Base-by-base conservation (phyloP, 257 asterid genomes). In the Lantana camara region DNA sequence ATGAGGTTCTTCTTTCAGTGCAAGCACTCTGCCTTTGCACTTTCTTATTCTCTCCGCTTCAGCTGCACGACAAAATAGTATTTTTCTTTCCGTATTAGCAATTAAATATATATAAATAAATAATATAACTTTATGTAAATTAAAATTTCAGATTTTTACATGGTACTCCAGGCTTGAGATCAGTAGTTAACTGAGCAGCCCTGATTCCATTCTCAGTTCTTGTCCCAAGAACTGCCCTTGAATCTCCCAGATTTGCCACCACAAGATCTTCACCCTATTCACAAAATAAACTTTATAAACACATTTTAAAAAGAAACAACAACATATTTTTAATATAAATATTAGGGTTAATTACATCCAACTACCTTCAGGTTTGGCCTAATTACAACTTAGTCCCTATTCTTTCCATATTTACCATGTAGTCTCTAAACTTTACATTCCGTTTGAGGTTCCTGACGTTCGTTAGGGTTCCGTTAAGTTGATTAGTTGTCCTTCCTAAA, bases 181-280 rank as follows among this genome's bases (percentile, higher is more conserved):
- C 96, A 52, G 89, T 86, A 24, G 98, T 84, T 59, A 91, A 74
- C 30, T 89, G 96, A 62, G 72, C 56, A 8, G 96, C 79, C 70
- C 60, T 63, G 63, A 81, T 69, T 40, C 86, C 93, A 17, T 74
- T 62, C 50, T 76, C 72, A 8, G 71, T 70, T 54, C 78, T 82
- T 20, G 86, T 87, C 41, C 95, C 98, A 4, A 92, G 58, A 72
- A 92, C 66, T 2, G 84, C 96, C 70, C 98, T 46, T 4, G 98
- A 86, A 69, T 92, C 98, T 1, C 98, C 97, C 61, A 92, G 91
- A 80, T 92, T 92, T 9, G 93, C 93, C 4, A 92, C 52, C 17
- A 87, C 58, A 21, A 92, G 82, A 67, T 86, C 77, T 37, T 78
- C 85, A 22, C 86, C 96, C 98, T 89, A 56, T 19, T 15, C 5